These are phyloP conservation scores for Vitis vinifera DNA, from an alignment of 164 flowering plant species.

Conservation along the genomic window ASM3070453v1 NC_081815.1:10393001-10393500, in stretches of 20 bases:
- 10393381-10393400: conserved; percentile 32
- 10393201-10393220: conserved; percentile 53
- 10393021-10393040: conserved; percentile 33
- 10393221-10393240: conserved; percentile 62
- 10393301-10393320: conserved; percentile 35
- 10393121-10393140: not conserved
- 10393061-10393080: too few species aligned
- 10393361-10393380: conserved; percentile 48
- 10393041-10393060: too few species aligned
- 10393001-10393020: conserved; percentile 57
- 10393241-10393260: conserved; percentile 76
- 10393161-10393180: conserved; percentile 55
- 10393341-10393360: not conserved
- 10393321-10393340: not conserved
- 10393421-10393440: conserved; percentile 42
- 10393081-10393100: too few species aligned
- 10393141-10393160: not conserved
- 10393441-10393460: conserved; percentile 48
- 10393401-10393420: conserved; percentile 45
- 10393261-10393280: conserved; percentile 65
- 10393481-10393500: conserved; percentile 58
- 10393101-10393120: too few species aligned
- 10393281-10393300: conserved; percentile 57
- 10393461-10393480: conserved; percentile 64
- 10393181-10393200: conserved; percentile 50